phyloP scores from a whole-genome alignment of 306 rosid species.

The Prunus dulcis region DNA sequence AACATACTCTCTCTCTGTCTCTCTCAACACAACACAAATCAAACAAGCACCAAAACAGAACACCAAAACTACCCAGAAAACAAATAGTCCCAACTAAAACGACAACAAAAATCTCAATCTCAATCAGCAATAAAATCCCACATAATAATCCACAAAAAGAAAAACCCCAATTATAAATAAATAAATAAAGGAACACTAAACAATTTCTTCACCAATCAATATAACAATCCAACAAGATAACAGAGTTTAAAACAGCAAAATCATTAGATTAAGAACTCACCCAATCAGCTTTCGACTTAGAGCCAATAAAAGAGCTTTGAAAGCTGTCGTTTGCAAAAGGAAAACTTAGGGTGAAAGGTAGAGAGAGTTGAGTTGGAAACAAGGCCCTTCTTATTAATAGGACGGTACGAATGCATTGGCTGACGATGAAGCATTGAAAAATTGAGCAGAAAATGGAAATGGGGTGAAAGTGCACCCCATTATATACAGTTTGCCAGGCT shows the following conservation, averaged over 20 bases:
- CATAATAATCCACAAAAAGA: not conserved
- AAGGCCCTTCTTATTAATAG: conserved; percentile 23
- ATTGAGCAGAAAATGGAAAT: conserved; percentile 15
- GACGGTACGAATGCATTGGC: conserved; percentile 24
- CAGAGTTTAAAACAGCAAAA: not conserved
- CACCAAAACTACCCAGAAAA: not conserved
- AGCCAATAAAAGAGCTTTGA: conserved; percentile 15
- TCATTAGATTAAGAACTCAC: conserved; percentile 25
- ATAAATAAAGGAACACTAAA: not conserved
- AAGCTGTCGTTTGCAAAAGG: conserved; percentile 9
- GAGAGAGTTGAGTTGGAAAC: not conserved
- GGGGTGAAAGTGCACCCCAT: conserved; percentile 12
- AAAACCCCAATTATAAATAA: conserved; percentile 2
- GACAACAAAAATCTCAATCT: conserved; percentile 1
- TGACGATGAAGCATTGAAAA: conserved; percentile 43
- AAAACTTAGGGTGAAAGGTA: conserved; percentile 4
- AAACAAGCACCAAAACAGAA: not conserved
- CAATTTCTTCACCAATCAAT: conserved; percentile 15
- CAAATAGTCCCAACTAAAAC: not conserved
- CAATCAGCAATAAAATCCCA: not conserved
- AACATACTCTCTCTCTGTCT: not conserved
- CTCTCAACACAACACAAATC: not conserved
- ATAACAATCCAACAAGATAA: conserved; percentile 6
- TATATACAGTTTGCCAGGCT: conserved; percentile 41
- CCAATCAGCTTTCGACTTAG: conserved; percentile 35